Base-by-base conservation (phyloP, 139 green algal species). In the Chlorella vulgaris region DNA sequence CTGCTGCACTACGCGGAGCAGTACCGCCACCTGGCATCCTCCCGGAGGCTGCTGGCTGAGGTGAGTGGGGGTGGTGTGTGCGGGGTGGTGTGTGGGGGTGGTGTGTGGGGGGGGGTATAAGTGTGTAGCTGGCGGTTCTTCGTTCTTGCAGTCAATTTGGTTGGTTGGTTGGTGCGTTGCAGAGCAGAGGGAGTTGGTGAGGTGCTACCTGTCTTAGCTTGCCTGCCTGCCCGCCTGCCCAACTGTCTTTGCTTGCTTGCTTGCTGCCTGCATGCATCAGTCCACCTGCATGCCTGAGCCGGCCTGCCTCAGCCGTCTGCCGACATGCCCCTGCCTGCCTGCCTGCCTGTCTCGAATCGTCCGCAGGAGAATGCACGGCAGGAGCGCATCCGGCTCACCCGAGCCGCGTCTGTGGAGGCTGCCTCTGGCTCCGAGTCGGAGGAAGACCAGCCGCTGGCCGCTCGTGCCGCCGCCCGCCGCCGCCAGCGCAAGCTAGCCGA, bases 21-120 rank as follows among this genome's bases (percentile, higher is more conserved):
- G 35, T 66, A 73, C 58, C 60, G 69, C 7, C 66, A 81, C 55
- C 74, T 87, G 53, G 31, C n/a, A 0, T 86, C 66, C 22, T 87
- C 83, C 5, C 53, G 74, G 22, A 6, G 29, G 22, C 39, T 74
- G 40, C 76, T 82, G 69, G 70, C 42, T 21, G 24, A 40, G 68
- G 80, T 76, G 80, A 15, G 55, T 3, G 1, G 13, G n/a, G 38
- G 62, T 53, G 26, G 50, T 31, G 2, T 33, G 36, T 71, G 7
- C 10, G 39, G 38, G 15, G 38, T 58, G 38, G 15, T 50, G 24
- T 50, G 8, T 18, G 65, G 39, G 1, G 13, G n/a, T 39, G 62
- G 35, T 31, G 50, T 31, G 2, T 33, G 36, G 47, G 7, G 24
- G 39, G 38, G 15, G 38, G 35, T 21, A 8, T 50, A 8, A 29